A percentile compares a stretch with the other conserved stretches of the same genome.
Evolutionary conservation across 1,284 basidiomycete genomes (phyloP).

Genomic region (Marasmius oreades): DNA sequence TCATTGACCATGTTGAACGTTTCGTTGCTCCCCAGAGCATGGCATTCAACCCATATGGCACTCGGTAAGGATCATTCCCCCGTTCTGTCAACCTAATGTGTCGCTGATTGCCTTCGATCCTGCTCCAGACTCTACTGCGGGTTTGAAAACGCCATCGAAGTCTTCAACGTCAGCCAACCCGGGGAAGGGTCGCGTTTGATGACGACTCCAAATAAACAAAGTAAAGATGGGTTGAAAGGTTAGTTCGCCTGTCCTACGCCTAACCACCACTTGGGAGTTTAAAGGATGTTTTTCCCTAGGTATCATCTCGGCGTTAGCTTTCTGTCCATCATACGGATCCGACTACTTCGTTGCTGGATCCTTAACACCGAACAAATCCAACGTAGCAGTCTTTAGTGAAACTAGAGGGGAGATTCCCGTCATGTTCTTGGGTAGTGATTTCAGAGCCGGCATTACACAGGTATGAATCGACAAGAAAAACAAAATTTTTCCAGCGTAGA

Average conservation of each 20-base stretch:
- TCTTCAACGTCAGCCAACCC: constrained; percentile 76
- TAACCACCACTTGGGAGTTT: background rate
- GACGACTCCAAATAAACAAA: constrained; percentile 77
- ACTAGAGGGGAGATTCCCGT: constrained; percentile 47
- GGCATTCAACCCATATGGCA: constrained; percentile 67
- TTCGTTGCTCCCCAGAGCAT: constrained; percentile 82
- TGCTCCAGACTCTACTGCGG: constrained; percentile 85
- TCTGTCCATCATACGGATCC: constrained; percentile 60
- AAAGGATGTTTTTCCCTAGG: constrained; percentile 55
- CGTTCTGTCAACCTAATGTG: constrained; percentile 1
- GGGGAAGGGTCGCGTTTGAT: constrained; percentile 71
- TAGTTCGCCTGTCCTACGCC: background rate
- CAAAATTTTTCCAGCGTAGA: no score
- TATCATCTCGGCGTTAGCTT: constrained; percentile 80
- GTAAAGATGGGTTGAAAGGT: constrained; percentile 85
- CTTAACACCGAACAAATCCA: constrained; percentile 52
- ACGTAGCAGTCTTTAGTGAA: constrained; percentile 77
- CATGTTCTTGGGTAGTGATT: constrained; percentile 59
- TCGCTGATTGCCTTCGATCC: background rate
- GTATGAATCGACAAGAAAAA: no score
- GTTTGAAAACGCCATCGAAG: constrained; percentile 85
- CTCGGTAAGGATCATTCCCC: constrained; percentile 50
- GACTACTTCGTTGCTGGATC: constrained; percentile 76
- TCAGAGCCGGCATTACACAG: constrained; percentile 68
- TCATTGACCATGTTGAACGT: constrained; percentile 88